Evolutionary conservation across 768 basidiomycete genomes (phyloP).

Genomic region (Cystoderma amianthinum): DNA sequence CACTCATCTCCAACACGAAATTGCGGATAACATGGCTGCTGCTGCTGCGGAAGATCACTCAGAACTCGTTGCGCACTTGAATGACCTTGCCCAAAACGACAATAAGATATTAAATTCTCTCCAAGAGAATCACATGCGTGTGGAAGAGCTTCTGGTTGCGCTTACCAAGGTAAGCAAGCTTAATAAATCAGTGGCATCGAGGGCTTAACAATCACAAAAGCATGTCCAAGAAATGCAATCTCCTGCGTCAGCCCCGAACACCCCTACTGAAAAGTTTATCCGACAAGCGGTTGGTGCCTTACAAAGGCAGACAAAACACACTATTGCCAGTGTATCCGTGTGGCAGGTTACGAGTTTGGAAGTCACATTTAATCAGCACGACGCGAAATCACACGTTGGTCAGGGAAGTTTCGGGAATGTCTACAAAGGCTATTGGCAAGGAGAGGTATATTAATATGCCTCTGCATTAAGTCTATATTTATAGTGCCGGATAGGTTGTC

Average conservation of each 20-base stretch:
- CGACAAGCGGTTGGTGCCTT: conserved; percentile 8
- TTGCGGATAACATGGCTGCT: conserved; percentile 6
- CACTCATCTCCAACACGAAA: conserved; percentile 8
- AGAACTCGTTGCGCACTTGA: conserved; percentile 7
- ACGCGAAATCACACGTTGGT: conserved; percentile 11
- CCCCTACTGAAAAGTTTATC: conserved; percentile 9
- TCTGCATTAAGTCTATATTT: neutral
- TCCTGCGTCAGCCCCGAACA: neutral
- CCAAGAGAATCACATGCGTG: conserved; percentile 8
- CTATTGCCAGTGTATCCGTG: conserved; percentile 8
- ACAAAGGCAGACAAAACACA: conserved; percentile 8
- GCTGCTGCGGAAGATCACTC: conserved; percentile 8
- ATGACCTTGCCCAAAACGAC: conserved; percentile 9
- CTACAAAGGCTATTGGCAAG: conserved; percentile 18
- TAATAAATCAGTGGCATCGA: neutral
- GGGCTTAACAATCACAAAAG: too few species aligned
- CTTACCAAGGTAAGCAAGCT: conserved; percentile 9
- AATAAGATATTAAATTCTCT: conserved; percentile 10
- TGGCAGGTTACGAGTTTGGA: conserved; percentile 20
- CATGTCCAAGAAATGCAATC: conserved; percentile 5
- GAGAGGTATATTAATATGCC: too few species aligned
- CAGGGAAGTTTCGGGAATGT: conserved; percentile 19
- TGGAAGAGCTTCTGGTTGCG: conserved; percentile 11
- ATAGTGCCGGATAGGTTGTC: conserved; percentile 12
- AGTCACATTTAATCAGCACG: conserved; percentile 12